Evolutionary conservation across 345 rosid genomes (phyloP).

Genomic region (Brassica carinata): DNA sequence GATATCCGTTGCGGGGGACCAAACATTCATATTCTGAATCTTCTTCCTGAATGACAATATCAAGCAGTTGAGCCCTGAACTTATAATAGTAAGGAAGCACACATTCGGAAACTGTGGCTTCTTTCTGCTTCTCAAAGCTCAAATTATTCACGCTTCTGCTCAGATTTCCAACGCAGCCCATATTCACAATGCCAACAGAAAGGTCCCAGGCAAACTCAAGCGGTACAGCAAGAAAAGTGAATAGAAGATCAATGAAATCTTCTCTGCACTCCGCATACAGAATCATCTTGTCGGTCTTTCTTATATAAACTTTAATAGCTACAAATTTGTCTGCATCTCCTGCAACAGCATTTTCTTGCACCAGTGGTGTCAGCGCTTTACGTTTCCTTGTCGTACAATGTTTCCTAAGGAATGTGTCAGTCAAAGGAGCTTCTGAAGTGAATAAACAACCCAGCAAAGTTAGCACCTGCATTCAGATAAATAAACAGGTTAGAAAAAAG

Average conservation of each 20-base stretch:
- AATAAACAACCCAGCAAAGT: slow-evolving; percentile 20
- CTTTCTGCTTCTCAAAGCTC: not conserved
- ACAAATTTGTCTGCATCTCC: not conserved
- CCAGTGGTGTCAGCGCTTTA: not conserved
- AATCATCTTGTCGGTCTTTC: not conserved
- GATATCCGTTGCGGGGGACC: not conserved
- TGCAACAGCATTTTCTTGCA: not conserved
- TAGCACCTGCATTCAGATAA: slow-evolving; percentile 3
- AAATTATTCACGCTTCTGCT: slow-evolving; percentile 13
- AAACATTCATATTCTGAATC: not conserved
- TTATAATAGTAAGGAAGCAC: slow-evolving; percentile 5
- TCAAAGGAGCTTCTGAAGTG: slow-evolving; percentile 26
- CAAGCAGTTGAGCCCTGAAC: not conserved
- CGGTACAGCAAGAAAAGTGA: slow-evolving; percentile 27
- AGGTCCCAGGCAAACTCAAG: slow-evolving; percentile 22
- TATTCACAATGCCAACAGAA: not conserved
- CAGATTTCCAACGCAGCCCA: slow-evolving; percentile 12
- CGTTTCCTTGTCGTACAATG: not conserved
- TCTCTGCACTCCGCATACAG: slow-evolving; percentile 33
- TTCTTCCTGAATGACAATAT: not conserved
- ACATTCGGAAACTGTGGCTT: not conserved
- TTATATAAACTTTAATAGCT: slow-evolving; percentile 6
- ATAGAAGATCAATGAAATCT: slow-evolving; percentile 32
- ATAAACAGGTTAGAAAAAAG: not conserved
- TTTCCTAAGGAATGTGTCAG: slow-evolving; percentile 30